phyloP scores from a whole-genome alignment of 202 grass and related monocot genomes.

The Tripidium arundinaceum region DNA sequence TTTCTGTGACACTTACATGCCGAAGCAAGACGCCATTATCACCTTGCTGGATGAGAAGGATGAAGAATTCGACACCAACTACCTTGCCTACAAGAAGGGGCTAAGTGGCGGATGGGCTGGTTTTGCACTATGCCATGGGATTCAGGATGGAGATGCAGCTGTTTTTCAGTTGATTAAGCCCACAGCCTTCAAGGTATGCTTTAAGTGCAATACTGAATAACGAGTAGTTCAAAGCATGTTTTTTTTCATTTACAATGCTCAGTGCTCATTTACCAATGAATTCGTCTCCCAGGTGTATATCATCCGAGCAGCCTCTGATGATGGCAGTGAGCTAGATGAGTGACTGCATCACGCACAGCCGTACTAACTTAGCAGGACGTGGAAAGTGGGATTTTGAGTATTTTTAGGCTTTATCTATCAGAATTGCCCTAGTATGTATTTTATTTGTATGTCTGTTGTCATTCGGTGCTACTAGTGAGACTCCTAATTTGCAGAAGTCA shows the following conservation, averaged over 20 bases:
- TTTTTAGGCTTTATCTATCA: constrained; percentile 28
- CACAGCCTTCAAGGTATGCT: constrained; percentile 56
- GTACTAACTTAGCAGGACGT: constrained; percentile 20
- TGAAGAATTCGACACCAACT: constrained; percentile 58
- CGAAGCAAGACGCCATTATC: constrained; percentile 53
- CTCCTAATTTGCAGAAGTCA: not conserved
- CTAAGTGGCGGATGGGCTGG: constrained; percentile 75
- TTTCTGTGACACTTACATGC: constrained; percentile 67
- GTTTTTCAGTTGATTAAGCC: constrained; percentile 78
- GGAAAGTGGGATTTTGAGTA: constrained; percentile 14
- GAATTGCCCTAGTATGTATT: not conserved
- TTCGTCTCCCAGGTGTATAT: constrained; percentile 59
- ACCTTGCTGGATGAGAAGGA: constrained; percentile 66
- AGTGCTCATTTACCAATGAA: not conserved
- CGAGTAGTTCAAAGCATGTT: not conserved
- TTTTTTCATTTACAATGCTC: not conserved
- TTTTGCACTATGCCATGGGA: constrained; percentile 63
- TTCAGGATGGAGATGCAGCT: constrained; percentile 58
- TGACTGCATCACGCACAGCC: constrained; percentile 5
- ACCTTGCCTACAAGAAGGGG: constrained; percentile 66
- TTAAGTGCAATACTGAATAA: not conserved
- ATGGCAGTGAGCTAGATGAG: constrained; percentile 26
- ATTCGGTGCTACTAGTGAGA: not conserved
- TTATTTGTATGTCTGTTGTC: constrained; percentile 9
- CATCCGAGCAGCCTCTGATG: constrained; percentile 42